Evolutionary conservation across 108 stramenopile species (phyloP).

Genomic region (Cylindrotheca closterium): DNA sequence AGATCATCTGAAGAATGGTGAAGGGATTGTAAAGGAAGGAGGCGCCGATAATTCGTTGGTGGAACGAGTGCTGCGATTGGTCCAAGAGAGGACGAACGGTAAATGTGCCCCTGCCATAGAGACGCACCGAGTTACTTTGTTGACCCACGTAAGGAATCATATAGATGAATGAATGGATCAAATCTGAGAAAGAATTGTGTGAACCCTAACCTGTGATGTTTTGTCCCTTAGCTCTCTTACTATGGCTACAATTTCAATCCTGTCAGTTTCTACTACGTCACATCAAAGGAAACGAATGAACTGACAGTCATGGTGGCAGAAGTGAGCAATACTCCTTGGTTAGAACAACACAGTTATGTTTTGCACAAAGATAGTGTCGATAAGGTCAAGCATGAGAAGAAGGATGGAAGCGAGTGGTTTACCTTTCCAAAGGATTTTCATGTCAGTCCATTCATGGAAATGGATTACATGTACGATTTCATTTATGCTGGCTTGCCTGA

Average conservation of each 20-base stretch:
- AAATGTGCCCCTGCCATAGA: slow-evolving; percentile 37
- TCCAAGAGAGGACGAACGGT: slow-evolving; percentile 53
- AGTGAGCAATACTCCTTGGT: slow-evolving; percentile 96
- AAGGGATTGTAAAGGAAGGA: slow-evolving; percentile 34
- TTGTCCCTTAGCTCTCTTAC: slow-evolving; percentile 24
- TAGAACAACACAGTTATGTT: slow-evolving; percentile 91
- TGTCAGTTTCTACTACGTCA: slow-evolving; percentile 78
- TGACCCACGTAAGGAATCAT: slow-evolving; percentile 61
- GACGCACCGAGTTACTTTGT: slow-evolving; percentile 46
- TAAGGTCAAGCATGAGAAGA: slow-evolving; percentile 20
- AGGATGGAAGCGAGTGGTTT: slow-evolving; percentile 9
- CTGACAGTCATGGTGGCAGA: slow-evolving; percentile 83
- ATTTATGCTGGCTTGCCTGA: slow-evolving; percentile 47
- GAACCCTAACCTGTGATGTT: background rate
- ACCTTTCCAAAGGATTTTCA: slow-evolving; percentile 88
- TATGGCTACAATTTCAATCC: slow-evolving; percentile 92
- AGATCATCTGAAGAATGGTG: slow-evolving; percentile 81
- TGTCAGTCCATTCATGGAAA: slow-evolving; percentile 98
- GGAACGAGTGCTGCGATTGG: slow-evolving; percentile 47
- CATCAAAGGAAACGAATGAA: slow-evolving; percentile 22
- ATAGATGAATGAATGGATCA: background rate
- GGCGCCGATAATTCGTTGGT: slow-evolving; percentile 24
- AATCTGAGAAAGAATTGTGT: background rate
- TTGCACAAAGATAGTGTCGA: slow-evolving; percentile 77
- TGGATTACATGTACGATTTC: slow-evolving; percentile 94